Evolutionary conservation across 495 filamentous ascomycete species (phyloP).

Genomic region (Aspergillus saccharolyticus): DNA sequence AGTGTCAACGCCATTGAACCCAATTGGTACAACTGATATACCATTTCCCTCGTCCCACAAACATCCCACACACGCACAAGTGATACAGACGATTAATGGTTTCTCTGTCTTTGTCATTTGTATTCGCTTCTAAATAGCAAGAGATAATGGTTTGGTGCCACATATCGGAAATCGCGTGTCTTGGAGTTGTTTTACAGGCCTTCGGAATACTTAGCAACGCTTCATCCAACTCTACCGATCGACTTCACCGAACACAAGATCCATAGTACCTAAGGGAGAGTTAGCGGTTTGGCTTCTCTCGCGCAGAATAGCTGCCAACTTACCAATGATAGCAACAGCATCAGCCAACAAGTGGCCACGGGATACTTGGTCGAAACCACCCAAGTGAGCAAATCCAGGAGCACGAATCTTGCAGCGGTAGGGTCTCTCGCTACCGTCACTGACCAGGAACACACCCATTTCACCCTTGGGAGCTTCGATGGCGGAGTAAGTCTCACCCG

Average conservation of each 20-base stretch:
- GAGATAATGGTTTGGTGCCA: neutral
- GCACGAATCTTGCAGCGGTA: slow-evolving; percentile 98
- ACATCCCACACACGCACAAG: neutral
- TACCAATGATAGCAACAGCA: slow-evolving; percentile 91
- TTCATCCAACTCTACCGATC: slow-evolving; percentile 48
- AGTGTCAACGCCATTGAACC: slow-evolving; percentile 20
- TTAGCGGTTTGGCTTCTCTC: slow-evolving; percentile 9
- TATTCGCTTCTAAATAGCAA: neutral
- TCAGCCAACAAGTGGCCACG: slow-evolving; percentile 93
- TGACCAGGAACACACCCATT: slow-evolving; percentile 98
- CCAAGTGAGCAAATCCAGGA: slow-evolving; percentile 93
- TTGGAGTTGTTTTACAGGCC: slow-evolving; percentile 10
- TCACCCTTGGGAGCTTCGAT: slow-evolving; percentile 99
- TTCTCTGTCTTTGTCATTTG: slow-evolving; percentile 16
- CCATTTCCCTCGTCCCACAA: neutral
- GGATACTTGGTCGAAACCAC: slow-evolving; percentile 86
- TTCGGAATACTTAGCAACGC: neutral
- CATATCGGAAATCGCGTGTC: slow-evolving; percentile 17
- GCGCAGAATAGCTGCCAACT: slow-evolving; percentile 9
- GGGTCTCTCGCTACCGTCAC: slow-evolving; percentile 90
- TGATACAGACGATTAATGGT: slow-evolving; percentile 1
- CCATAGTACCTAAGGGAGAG: slow-evolving; percentile 60
- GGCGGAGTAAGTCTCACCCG: slow-evolving; percentile 93
- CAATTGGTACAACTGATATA: slow-evolving; percentile 17
- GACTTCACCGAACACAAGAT: slow-evolving; percentile 74